A percentile compares a stretch with the other conserved stretches of the same genome.
phyloP scores from a whole-genome alignment of 352 stramenopile genomes.

The Thalassiosira pacifica region DNA sequence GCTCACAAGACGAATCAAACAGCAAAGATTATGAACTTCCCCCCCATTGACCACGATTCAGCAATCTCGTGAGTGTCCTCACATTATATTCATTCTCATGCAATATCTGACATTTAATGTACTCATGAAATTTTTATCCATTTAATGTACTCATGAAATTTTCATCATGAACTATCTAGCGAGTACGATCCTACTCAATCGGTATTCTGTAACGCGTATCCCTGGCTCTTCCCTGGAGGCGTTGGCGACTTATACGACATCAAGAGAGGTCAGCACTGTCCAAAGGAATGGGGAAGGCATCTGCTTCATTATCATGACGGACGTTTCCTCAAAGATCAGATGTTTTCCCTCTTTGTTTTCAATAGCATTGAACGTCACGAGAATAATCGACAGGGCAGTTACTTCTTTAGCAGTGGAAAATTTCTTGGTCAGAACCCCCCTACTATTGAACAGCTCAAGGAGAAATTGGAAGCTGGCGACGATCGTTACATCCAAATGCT shows the following conservation, averaged over 20 bases:
- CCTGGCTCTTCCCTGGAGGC: constrained; percentile 51
- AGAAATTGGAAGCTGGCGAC: constrained; percentile 17
- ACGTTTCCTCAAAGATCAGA: constrained; percentile 43
- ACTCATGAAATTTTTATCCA: too few species aligned
- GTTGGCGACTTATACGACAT: constrained; percentile 38
- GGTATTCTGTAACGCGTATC: constrained; percentile 39
- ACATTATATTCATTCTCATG: not conserved
- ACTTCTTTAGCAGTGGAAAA: constrained; percentile 27
- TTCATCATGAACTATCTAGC: not conserved
- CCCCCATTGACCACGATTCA: constrained; percentile 25
- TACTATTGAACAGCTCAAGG: constrained; percentile 37
- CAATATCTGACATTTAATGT: too few species aligned
- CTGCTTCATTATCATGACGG: constrained; percentile 44
- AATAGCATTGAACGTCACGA: constrained; percentile 31
- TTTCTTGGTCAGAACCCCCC: constrained; percentile 21
- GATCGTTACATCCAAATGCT: constrained; percentile 28
- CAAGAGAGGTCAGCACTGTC: not conserved
- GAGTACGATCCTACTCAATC: not conserved
- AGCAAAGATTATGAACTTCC: constrained; percentile 22
- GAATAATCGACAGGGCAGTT: constrained; percentile 38
- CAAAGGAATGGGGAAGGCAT: constrained; percentile 43
- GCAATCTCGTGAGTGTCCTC: constrained; percentile 24
- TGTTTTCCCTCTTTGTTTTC: constrained; percentile 37
- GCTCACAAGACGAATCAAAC: not conserved
- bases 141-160: too few species aligned